Base-by-base conservation (phyloP, 1,139 yeast species). In the Tardiomyces digboiensis region DNA sequence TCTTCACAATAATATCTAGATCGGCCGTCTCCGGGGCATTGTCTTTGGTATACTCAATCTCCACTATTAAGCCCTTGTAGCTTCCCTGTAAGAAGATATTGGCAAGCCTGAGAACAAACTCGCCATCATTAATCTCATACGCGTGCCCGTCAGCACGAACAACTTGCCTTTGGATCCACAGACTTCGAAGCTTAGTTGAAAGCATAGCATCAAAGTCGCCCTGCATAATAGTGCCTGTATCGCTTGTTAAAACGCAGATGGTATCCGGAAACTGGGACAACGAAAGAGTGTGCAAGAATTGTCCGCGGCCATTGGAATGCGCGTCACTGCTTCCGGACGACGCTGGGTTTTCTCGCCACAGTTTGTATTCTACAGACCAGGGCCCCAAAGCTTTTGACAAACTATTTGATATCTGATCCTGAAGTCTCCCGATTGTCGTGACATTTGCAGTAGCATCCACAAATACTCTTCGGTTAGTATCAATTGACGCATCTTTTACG, bases 51-150 rank as follows among this genome's bases (percentile, higher is more conserved):
- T 33, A 33, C 19, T 33, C 37, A 8, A 33, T 33, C n/a, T 82
- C 83, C 26, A 84, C 72, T 42, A 85, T 58, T 38, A 85, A 69
- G 0, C 89, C 89, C 48, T 82, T 76, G 64, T 82, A 84, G 23
- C 70, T 72, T 1, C 94, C 94, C 58, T 83, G 91, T 14, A 84
- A 66, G 45, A 80, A 78, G 43, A 84, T 77, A 54, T 85, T 86
- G 23, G 84, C 80, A 0, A 88, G 75, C 43, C 86, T 66, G 2
- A 77, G 50, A 12, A 60, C 54, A 41, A 72, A 66, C 19, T 58
- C 57, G 7, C 61, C 63, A 22, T 58, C 59, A 14, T 55, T 52
- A 4, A 70, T 49, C 39, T 61, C 62, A 55, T 81, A 83, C 2
- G 77, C 74, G 44, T 75, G 75, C 3, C 91, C 91, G 49, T 83